A percentile compares a stretch with the other conserved stretches of the same genome.
phyloP scores from a whole-genome alignment of 1,139 yeast genomes.

The Petasospora rhodanensis region DNA sequence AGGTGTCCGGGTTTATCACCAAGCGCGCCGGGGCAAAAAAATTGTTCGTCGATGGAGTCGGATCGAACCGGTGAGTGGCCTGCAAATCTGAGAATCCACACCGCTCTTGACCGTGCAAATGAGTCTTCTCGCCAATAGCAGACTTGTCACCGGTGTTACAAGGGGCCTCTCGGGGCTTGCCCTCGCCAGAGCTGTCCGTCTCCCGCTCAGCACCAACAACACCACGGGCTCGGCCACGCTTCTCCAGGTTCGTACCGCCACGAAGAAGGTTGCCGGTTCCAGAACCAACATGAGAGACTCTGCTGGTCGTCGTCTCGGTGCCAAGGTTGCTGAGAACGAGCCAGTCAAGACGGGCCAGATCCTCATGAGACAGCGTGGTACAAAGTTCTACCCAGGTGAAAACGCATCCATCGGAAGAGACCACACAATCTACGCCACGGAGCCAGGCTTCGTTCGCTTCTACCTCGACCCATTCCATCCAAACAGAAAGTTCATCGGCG shows the following conservation, averaged over 20 bases:
- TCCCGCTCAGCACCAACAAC: constrained; percentile 8
- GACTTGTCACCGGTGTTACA: constrained; percentile 9
- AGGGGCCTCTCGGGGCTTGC: constrained; percentile 14
- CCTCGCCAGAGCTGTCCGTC: constrained; percentile 2
- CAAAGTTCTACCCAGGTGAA: constrained; percentile 94
- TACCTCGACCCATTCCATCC: constrained; percentile 98
- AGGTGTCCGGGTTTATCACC: constrained; percentile 2
- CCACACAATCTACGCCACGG: constrained; percentile 86
- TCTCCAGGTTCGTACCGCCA: constrained; percentile 75
- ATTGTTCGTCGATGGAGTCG: constrained; percentile 5
- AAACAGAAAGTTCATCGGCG: constrained; percentile 83
- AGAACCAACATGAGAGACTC: constrained; percentile 92
- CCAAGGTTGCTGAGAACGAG: constrained; percentile 71
- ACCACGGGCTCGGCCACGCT: constrained; percentile 9
- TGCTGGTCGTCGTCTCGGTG: constrained; percentile 91
- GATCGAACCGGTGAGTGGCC: no score
- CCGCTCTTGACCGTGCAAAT: constrained; percentile 1
- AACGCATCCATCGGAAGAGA: constrained; percentile 89
- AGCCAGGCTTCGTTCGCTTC: constrained; percentile 90
- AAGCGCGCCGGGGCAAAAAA: constrained; percentile 2
- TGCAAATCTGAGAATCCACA: no score
- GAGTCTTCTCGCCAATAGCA: constrained; percentile 17
- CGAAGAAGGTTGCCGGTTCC: constrained; percentile 92
- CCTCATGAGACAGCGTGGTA: constrained; percentile 92
- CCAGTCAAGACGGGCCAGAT: constrained; percentile 78